Conservation (phyloP, 805 yeast genomes). For the Candida tallmaniae region DNA sequence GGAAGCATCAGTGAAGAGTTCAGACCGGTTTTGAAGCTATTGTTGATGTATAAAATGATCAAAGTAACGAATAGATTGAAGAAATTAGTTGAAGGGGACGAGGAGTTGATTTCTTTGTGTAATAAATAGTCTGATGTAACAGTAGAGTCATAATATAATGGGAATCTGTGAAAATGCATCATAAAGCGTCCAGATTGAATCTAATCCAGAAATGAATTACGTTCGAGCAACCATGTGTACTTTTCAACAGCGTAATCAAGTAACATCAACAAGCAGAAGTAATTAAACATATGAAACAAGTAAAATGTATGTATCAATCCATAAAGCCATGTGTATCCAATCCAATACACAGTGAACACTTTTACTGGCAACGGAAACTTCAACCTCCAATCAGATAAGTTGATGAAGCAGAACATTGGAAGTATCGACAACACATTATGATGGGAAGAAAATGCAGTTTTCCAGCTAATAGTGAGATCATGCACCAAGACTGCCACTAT, state of each 20-base stretch:
- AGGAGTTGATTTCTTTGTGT: conserved; percentile 1
- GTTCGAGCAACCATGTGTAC: background rate
- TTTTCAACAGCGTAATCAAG: conserved; percentile 3
- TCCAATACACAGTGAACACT: conserved; percentile 21
- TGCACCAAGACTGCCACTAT: conserved; percentile 77
- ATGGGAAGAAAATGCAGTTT: conserved; percentile 80
- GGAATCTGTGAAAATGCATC: too few relatives aligned
- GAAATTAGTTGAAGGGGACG: background rate
- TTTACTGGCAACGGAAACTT: conserved; percentile 2
- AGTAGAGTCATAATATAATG: too few relatives aligned
- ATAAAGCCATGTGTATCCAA: conserved; percentile 59
- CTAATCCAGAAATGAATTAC: background rate
- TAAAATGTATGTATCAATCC: conserved; percentile 83
- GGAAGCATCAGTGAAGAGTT: background rate
- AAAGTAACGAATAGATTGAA: background rate
- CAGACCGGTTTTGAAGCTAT: background rate
- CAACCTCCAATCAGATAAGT: conserved; percentile 2
- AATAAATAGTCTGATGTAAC: too few relatives aligned
- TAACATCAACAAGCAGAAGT: conserved; percentile 52
- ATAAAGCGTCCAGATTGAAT: too few relatives aligned
- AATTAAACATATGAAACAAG: conserved; percentile 73
- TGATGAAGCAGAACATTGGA: conserved; percentile 49
- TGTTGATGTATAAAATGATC: background rate
- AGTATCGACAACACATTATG: conserved; percentile 75
- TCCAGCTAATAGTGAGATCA: conserved; percentile 72